Base-by-base conservation (phyloP, 176 grass and related monocot genomes). In the Saccharum officinarum region DNA sequence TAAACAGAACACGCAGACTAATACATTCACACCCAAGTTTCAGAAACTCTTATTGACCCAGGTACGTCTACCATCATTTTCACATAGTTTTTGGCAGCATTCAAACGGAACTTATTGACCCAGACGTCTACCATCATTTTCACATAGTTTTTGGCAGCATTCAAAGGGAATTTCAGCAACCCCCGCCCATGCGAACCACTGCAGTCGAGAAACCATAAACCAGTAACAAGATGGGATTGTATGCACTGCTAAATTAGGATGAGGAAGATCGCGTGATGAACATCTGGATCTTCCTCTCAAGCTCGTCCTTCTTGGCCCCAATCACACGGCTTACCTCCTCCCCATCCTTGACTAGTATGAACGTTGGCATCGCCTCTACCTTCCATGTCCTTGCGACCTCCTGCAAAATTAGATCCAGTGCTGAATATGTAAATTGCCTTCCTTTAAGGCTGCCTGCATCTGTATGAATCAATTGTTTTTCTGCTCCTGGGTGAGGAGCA, bases 341-440 rank as follows among this genome's bases (percentile, higher is more conserved):
- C 26, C 92, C 93, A 14, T 77, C 85, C 85, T 93, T 95, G 42
- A 85, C 50, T 8, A 98, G 85, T 3, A 98, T 80, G 45, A 98
- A 95, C 8, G 95, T 93, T 2, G 93, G 95, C 95, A 98, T 98
- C 0, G 91, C 91, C 85, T 92, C 87, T 17, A 98, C 95, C 10
- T 77, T 57, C 91, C 93, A 98, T 89, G 84, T 80, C 89, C 39
- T 90, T 34, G 95, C 86, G n/a, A 98, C 93, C 2, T 98, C 96
- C 93, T 95, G 82, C 46, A 37, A 61, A 69, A 79, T 30, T 23
- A 36, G 1, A 18, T 13, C 69, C 11, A 14, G 20, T 28, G 64
- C n/a, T 26, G 36, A 41, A 30, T 31, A 17, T 17, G 22, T 71
- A 72, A 82, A 80, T 16, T 73, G 33, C n/a, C 22, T 2, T 37